A percentile compares a stretch with the other conserved stretches of the same genome.
These are phyloP conservation scores for Chaetomium sp. DNA, from an alignment of 2,329 filamentous ascomycete genomes.

Conservation along the genomic window DNA sequence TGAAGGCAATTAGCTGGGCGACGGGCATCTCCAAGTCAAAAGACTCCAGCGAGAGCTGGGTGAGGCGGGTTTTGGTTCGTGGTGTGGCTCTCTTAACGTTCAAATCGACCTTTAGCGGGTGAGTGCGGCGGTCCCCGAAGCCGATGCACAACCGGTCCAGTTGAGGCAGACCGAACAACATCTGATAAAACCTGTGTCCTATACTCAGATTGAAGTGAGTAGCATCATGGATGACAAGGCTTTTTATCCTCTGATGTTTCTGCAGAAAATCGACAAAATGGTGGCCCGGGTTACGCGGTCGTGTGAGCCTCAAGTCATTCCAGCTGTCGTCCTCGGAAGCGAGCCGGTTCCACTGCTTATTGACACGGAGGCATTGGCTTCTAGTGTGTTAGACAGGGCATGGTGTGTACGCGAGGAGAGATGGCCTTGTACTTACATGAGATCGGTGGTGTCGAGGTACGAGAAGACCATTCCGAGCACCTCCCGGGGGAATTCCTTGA, in stretches of 20 bases:
- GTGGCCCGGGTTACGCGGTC: constrained; percentile 19
- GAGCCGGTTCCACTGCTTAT: constrained; percentile 28
- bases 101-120: not conserved
- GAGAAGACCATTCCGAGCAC: constrained; percentile 31
- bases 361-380: constrained; percentile 30
- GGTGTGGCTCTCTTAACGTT: not conserved
- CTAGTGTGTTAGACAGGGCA: constrained; percentile 7
- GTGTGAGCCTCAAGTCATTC: constrained; percentile 20
- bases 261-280: constrained; percentile 28
- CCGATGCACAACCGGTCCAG: constrained; percentile 27
- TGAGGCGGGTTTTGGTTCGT: constrained; percentile 8
- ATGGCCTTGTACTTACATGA: constrained; percentile 20
- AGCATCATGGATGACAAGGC: constrained; percentile 25
- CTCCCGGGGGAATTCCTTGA: constrained; percentile 31
- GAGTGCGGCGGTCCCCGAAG: not conserved
- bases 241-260: constrained; percentile 24
- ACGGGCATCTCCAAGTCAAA: not conserved
- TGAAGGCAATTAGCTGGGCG: not conserved
- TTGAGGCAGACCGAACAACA: constrained; percentile 22
- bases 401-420: not conserved
- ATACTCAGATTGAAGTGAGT: constrained; percentile 20
- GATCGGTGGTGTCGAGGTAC: constrained; percentile 16
- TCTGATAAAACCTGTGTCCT: constrained; percentile 16
- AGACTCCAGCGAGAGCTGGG: constrained; percentile 18
- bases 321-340: constrained; percentile 26